Percentiles rank a stretch among this genome's conserved stretches.
Conservation (phyloP, 108 stramenopile species). For the Hondaea fermentalgiana region DNA sequence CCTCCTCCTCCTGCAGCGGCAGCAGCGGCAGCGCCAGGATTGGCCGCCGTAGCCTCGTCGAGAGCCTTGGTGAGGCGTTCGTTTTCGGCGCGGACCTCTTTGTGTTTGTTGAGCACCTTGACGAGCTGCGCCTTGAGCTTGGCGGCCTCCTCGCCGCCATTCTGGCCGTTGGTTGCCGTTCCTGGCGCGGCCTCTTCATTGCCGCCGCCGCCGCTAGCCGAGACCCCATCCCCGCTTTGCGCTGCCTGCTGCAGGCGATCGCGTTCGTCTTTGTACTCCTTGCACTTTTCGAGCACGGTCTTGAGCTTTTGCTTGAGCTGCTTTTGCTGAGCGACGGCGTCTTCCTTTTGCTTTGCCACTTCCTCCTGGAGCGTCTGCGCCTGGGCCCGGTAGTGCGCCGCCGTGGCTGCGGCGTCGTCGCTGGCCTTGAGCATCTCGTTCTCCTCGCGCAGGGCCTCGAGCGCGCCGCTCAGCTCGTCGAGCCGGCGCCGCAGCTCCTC, state of each 20-base stretch:
- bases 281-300: constrained; percentile 21
- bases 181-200: too few relatives aligned
- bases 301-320: constrained; percentile 11
- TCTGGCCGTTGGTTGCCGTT: too few relatives aligned
- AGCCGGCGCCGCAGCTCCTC: neutral
- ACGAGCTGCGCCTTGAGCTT: constrained; percentile 7
- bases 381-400: neutral
- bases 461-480: neutral
- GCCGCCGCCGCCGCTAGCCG: too few relatives aligned
- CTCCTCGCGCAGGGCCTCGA: neutral
- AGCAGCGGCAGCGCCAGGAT: neutral
- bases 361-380: neutral
- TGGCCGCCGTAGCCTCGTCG: neutral
- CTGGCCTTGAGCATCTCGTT: neutral
- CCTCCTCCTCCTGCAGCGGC: neutral
- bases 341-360: neutral
- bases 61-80: neutral
- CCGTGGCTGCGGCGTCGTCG: neutral
- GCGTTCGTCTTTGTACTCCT: neutral
- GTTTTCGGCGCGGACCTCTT: neutral
- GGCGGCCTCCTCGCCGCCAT: neutral
- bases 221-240: too few relatives aligned
- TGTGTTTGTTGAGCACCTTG: neutral
- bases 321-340: neutral
- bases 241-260: neutral